These are phyloP conservation scores for Luffa aegyptiaca DNA, from an alignment of 306 rosid species.

Conservation along the genomic window DNA sequence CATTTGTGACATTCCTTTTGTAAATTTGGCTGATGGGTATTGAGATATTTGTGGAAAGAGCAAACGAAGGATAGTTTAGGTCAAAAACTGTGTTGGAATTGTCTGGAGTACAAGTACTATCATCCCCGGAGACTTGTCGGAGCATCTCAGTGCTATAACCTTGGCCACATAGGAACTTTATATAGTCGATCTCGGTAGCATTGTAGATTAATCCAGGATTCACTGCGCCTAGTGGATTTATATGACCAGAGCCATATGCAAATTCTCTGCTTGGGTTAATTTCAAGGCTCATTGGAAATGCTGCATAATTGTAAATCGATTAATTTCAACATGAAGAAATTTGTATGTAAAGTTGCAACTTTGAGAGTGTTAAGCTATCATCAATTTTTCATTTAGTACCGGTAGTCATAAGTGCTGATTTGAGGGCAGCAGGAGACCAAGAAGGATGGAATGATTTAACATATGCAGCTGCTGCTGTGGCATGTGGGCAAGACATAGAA, in stretches of 20 bases:
- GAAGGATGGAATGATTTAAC: conserved; percentile 21
- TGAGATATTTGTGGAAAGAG: conserved; percentile 9
- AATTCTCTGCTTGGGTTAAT: conserved; percentile 12
- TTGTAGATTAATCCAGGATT: conserved; percentile 19
- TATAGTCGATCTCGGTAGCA: conserved; percentile 5
- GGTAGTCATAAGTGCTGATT: conserved; percentile 23
- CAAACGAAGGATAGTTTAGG: conserved; percentile 42
- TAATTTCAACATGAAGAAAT: no score
- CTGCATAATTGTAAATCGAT: not conserved
- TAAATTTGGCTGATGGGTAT: conserved; percentile 16
- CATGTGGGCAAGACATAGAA: conserved; percentile 29
- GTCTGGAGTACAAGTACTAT: conserved; percentile 2
- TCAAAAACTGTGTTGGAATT: conserved; percentile 1
- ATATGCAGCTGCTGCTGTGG: conserved; percentile 23
- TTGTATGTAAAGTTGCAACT: no score
- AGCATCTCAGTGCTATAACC: conserved; percentile 22
- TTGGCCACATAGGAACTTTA: conserved; percentile 20
- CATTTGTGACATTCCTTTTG: conserved; percentile 28
- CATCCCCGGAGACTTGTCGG: conserved; percentile 9
- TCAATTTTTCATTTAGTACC: not conserved
- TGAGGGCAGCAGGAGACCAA: conserved; percentile 30
- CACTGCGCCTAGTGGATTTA: conserved; percentile 17
- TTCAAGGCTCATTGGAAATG: conserved; percentile 1
- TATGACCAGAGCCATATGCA: conserved; percentile 17
- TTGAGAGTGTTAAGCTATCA: no score